These are phyloP conservation scores for Dunaliella primolecta DNA, from an alignment of 139 green algal genomes.

Conservation along the genomic window DNA sequence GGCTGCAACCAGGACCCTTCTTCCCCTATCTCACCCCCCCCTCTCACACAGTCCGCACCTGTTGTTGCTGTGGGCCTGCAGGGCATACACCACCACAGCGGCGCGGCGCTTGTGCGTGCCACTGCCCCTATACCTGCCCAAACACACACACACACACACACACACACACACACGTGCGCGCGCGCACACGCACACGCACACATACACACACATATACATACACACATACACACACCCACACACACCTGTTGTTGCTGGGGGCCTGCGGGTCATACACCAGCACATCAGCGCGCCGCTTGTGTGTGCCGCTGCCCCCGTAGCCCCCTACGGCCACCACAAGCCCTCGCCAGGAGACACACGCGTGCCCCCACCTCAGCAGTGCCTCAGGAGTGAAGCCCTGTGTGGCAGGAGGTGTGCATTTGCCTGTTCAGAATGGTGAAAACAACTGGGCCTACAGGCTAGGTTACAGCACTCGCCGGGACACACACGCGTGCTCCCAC, in stretches of 20 bases:
- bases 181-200: constrained; percentile 14
- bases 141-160: too few species aligned
- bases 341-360: constrained; percentile 1
- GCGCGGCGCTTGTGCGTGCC: constrained; percentile 33
- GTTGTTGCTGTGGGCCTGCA: background rate
- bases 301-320: constrained; percentile 47
- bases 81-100: constrained; percentile 37
- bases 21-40: background rate
- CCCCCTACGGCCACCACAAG: constrained; percentile 44
- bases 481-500: constrained; percentile 37
- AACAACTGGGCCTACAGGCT: too few species aligned
- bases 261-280: constrained; percentile 25
- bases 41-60: background rate
- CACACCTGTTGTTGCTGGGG: background rate
- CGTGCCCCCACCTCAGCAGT: constrained; percentile 42
- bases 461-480: background rate
- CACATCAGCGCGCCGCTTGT: constrained; percentile 39
- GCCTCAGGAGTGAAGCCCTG: constrained; percentile 8
- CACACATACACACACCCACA: background rate
- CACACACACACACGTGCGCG: background rate
- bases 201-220: constrained; percentile 13
- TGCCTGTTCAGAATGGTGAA: too few species aligned
- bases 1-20: too few species aligned
- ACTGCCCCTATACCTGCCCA: constrained; percentile 53
- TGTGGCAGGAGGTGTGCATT: too few species aligned